Conservation (phyloP, 1,284 basidiomycete genomes). For the Takashimella tepidaria region DNA sequence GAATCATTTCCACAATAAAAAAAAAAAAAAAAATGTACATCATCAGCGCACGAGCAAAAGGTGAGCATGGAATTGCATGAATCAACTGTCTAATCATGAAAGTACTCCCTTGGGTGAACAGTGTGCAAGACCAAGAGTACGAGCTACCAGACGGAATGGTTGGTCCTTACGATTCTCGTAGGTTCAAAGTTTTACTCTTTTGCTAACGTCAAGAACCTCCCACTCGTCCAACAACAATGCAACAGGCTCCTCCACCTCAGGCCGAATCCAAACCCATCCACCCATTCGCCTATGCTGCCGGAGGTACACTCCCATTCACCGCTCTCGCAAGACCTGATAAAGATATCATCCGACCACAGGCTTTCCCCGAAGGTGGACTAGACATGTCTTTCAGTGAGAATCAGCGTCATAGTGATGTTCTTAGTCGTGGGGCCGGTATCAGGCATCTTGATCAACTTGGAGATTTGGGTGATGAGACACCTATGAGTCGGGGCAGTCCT, state of each 20-base stretch:
- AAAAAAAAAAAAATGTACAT: too few species aligned
- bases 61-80: too few species aligned
- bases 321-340: too few species aligned
- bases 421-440: conserved; percentile 28
- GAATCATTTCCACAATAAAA: too few species aligned
- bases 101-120: conserved; percentile 39
- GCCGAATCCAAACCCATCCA: conserved; percentile 14
- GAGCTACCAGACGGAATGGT: conserved; percentile 34
- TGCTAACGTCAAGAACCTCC: conserved; percentile 11
- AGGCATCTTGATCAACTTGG: conserved; percentile 2
- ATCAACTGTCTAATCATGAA: background rate
- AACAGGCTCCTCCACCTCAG: conserved; percentile 6
- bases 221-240: conserved; percentile 19
- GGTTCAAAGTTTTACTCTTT: too few species aligned
- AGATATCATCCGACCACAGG: too few species aligned
- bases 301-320: conserved; percentile 23
- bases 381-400: background rate
- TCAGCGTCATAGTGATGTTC: conserved; percentile 21
- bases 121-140: conserved; percentile 17
- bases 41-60: conserved; percentile 27
- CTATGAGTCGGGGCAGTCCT: background rate
- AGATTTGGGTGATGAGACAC: background rate
- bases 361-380: too few species aligned
- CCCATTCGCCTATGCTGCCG: conserved; percentile 26
- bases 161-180: conserved; percentile 39